Evolutionary conservation across 2,329 filamentous ascomycete genomes (phyloP).

Genomic region (Pestalotiopsis sp.): DNA sequence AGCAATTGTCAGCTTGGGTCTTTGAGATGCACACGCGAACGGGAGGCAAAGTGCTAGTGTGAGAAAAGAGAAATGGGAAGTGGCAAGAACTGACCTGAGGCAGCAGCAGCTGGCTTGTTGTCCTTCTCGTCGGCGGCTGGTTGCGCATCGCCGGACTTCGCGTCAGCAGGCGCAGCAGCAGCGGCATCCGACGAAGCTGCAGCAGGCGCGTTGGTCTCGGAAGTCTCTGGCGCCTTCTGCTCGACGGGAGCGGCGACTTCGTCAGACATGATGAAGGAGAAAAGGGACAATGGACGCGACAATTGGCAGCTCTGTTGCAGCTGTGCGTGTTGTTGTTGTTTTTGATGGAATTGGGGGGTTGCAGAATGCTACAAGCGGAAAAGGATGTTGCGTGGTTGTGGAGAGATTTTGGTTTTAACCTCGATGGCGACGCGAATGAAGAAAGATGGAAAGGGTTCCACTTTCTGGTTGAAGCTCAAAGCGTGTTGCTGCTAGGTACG

Average conservation of each 20-base stretch:
- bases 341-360: not conserved
- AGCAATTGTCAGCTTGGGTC: conserved; percentile 25
- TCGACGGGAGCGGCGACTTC: conserved; percentile 26
- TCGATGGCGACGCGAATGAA: conserved; percentile 3
- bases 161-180: conserved; percentile 8
- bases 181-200: conserved; percentile 1
- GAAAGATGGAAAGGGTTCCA: not conserved
- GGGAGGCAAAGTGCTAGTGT: not conserved
- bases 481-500: not conserved
- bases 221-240: conserved; percentile 12
- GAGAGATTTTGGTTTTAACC: conserved; percentile 8
- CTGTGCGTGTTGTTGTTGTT: not conserved
- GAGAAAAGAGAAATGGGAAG: not conserved
- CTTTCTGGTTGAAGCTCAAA: conserved; percentile 9
- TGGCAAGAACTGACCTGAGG: conserved; percentile 11
- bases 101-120: conserved; percentile 13
- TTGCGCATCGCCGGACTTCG: not conserved
- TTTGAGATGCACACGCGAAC: not conserved
- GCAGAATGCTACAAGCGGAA: not conserved
- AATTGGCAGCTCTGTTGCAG: not conserved
- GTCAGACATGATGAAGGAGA: conserved; percentile 28
- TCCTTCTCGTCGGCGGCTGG: conserved; percentile 19
- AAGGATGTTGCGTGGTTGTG: conserved; percentile 6
- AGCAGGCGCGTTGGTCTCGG: conserved; percentile 13
- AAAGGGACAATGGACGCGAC: conserved; percentile 2